Conservation (phyloP, 2,329 filamentous ascomycete species). For the Conoideocrella luteorostrata region DNA sequence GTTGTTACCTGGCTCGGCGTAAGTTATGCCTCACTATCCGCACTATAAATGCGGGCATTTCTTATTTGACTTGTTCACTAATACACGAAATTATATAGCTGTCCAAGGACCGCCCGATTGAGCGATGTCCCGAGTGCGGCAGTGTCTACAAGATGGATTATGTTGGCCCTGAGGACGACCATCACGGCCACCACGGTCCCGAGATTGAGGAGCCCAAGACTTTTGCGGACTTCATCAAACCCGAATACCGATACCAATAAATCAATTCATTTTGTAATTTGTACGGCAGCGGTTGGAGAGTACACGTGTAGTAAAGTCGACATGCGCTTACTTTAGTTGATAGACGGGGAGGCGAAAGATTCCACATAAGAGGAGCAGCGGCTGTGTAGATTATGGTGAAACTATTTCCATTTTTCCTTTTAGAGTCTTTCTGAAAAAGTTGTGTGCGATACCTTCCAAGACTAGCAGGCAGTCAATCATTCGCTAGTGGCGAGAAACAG, state of each 20-base stretch:
- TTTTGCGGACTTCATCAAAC: constrained; percentile 92
- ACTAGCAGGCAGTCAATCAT: no score
- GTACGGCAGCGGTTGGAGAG: constrained; percentile 7
- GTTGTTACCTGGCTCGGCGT: constrained; percentile 84
- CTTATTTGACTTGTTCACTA: not conserved
- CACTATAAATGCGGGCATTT: no score
- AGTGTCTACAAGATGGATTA: constrained; percentile 98
- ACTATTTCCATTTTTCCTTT: constrained; percentile 29
- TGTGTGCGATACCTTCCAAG: not conserved
- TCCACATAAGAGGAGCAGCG: constrained; percentile 13
- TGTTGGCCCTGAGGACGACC: constrained; percentile 73
- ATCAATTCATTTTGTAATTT: constrained; percentile 13
- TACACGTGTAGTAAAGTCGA: constrained; percentile 17
- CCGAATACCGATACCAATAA: constrained; percentile 76
- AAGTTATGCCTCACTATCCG: constrained; percentile 32
- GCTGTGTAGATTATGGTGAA: constrained; percentile 37
- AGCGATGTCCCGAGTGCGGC: constrained; percentile 96
- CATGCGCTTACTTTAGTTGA: constrained; percentile 17
- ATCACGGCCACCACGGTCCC: constrained; percentile 54
- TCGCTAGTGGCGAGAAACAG: no score
- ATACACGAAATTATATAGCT: constrained; percentile 46
- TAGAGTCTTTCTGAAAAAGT: constrained; percentile 20
- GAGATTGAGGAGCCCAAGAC: constrained; percentile 85
- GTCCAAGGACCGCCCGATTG: constrained; percentile 80
- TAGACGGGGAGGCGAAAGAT: constrained; percentile 15